A percentile compares a stretch with the other conserved stretches of the same genome.
phyloP scores from a whole-genome alignment of 2,329 filamentous ascomycete genomes.

The Colletotrichum neosansevieriae region DNA sequence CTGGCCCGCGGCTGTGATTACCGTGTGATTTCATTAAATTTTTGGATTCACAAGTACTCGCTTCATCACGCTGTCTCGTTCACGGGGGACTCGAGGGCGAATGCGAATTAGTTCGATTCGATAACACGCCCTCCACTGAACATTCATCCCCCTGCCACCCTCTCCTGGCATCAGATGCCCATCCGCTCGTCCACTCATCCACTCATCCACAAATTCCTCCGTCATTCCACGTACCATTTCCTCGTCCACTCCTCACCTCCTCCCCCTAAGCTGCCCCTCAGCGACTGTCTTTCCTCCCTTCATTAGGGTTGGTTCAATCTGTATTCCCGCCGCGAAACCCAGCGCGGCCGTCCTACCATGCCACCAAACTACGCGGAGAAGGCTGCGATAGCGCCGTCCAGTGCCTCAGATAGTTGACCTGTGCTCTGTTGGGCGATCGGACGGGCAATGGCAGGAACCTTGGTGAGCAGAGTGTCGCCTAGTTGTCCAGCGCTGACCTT shows the following conservation, averaged over 20 bases:
- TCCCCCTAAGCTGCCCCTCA: background rate
- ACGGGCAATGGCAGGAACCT: slow-evolving; percentile 32
- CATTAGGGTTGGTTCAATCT: background rate
- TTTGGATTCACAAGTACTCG: background rate
- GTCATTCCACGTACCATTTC: background rate
- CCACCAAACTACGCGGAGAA: slow-evolving; percentile 11
- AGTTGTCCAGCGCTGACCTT: slow-evolving; percentile 23
- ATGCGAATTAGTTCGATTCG: slow-evolving; percentile 26
- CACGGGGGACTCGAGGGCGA: slow-evolving; percentile 13
- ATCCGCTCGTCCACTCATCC: background rate
- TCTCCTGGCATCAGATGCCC: background rate
- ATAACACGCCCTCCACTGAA: slow-evolving; percentile 5
- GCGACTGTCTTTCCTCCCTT: background rate
- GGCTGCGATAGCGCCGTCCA: slow-evolving; percentile 28
- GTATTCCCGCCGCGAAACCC: slow-evolving; percentile 23
- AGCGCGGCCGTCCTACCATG: slow-evolving; percentile 14
- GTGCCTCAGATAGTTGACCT: slow-evolving; percentile 22
- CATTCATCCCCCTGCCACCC: background rate
- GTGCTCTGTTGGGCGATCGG: slow-evolving; percentile 38
- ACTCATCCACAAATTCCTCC: background rate
- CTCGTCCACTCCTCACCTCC: background rate
- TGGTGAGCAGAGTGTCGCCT: slow-evolving; percentile 23
- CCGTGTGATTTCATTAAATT: background rate
- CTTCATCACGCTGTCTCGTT: background rate
- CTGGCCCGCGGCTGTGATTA: background rate